These are phyloP conservation scores for Cucumis sativus DNA, from an alignment of 306 rosid genomes.

Conservation along the genomic window DNA sequence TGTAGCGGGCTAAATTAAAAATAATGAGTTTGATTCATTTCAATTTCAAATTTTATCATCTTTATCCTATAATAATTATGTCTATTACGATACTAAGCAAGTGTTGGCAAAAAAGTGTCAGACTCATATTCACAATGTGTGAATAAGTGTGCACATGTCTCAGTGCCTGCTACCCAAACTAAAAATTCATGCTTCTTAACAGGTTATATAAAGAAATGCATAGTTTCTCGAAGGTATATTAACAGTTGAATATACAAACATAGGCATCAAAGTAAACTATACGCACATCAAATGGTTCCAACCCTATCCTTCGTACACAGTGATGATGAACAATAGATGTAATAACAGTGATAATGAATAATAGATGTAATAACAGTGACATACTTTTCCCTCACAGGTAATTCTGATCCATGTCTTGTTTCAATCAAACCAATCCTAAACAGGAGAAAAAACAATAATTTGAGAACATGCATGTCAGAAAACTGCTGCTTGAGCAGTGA, in stretches of 20 bases:
- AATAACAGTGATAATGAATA: constrained; percentile 1
- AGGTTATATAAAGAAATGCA: too few relatives aligned
- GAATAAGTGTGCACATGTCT: not conserved
- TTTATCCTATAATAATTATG: not conserved
- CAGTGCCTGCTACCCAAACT: not conserved
- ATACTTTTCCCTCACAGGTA: constrained; percentile 53
- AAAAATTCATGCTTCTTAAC: too few relatives aligned
- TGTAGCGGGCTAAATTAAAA: not conserved
- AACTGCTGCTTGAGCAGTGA: not conserved
- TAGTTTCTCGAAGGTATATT: not conserved
- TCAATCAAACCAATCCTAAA: constrained; percentile 37
- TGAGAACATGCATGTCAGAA: not conserved
- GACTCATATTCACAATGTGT: not conserved
- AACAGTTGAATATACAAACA: not conserved
- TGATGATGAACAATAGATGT: constrained; percentile 5
- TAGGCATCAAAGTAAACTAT: not conserved
- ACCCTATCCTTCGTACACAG: not conserved
- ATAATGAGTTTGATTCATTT: not conserved
- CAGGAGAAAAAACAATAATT: not conserved
- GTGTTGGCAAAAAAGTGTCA: not conserved
- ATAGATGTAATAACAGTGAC: constrained; percentile 13
- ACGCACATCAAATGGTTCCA: not conserved
- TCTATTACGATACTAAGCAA: not conserved
- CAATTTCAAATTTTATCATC: not conserved
- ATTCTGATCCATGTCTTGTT: constrained; percentile 46